Base-by-base conservation (phyloP, 2,329 filamentous ascomycete species). In the Pleomassaria siparia region DNA sequence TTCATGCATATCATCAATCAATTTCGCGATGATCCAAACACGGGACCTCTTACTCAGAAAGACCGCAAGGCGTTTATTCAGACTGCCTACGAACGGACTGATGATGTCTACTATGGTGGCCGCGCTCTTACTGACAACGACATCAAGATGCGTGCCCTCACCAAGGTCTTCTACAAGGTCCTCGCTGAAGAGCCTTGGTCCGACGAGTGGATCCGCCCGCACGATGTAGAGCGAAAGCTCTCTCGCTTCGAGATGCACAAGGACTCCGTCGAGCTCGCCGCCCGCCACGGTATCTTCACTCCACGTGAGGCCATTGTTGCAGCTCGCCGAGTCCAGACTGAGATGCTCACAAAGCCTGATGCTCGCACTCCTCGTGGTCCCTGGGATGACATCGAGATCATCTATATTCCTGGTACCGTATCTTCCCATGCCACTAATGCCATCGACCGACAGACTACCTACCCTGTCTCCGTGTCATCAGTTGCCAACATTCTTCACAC, bases 171-270 rank as follows among this genome's bases (percentile, higher is more conserved):
- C 40, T 68, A 64, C 55, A 67, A 66, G 43, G 61, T 70, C 9
- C 56, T 71, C n/a, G 65, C 66, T 10, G 67, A 71, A 28, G 66
- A 71, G 35, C 66, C 67, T 1, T 71, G 67, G 67, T 62, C 62
- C 7, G 66, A 70, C 35, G 64, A 68, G 16, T 71, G 64, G 64
- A 71, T 71, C 18, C 64, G 66, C 21, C 60, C 66, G 10, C 64
- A 60, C 12, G 67, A 71, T 47, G 67, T 70, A 11, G 67, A 71
- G 47, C 61, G 67, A 15, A 71, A 71, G 46, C 59, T 71, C 9
- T 67, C 63, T n/a, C 61, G 65, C 25, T 71, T 67, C 33, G 67
- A 71, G 40, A 65, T 70, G 63, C 63, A 70, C 50, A 64, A 62
- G 39, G 66, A 67, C 39, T 67, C 66, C 2, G 48, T 64, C 9